Base-by-base conservation (phyloP, 2,329 filamentous ascomycete genomes). In the Neofusicoccum sp. region DNA sequence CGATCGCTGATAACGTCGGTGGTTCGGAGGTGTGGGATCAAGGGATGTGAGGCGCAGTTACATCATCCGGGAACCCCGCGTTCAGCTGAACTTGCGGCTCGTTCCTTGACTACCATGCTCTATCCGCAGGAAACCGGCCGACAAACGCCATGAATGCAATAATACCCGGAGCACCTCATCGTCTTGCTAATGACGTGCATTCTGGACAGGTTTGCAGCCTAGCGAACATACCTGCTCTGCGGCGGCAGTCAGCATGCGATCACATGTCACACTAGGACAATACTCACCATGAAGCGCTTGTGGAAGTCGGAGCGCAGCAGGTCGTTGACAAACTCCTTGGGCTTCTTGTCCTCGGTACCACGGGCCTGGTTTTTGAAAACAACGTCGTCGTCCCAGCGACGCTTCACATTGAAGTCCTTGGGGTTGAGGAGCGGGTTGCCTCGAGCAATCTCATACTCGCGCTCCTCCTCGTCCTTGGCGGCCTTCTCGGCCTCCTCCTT, bases 311-410 rank as follows among this genome's bases (percentile, higher is more conserved):
- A 97, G 66, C 94, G 88, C 67, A 98, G 80, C 72, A 97, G 83
- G 78, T 98, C 93, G 74, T 99, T 99, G 77, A 99, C 93, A 79
- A 99, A 99, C 78, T 97, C 93, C 81, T 94, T 96, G 81, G 90
- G 93, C 66, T 89, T 88, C 81, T 89, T 93, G 66, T 97, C 92
- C 73, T 98, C 94, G 0, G 93, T 97, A 7, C 94, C 95, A 64
- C 95, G 86, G 37, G 94, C 95, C 80, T 99, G 95, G 77, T 99
- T 99, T 82, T 97, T 98, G 81, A 99, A 99, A 2, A 99, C 93
- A 11, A 99, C 95, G 75, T 99, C 95, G 71, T 99, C 95, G 70
- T 99, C 95, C 95, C 95, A 99, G 77, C 81, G 82, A 69, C 92
- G 83, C 84, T 97, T 97, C 72, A 97, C 89, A 64, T 89, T 93